Evolutionary conservation across 805 yeast species (phyloP).

Genomic region (Zygosaccharomyces pseudorouxii): DNA sequence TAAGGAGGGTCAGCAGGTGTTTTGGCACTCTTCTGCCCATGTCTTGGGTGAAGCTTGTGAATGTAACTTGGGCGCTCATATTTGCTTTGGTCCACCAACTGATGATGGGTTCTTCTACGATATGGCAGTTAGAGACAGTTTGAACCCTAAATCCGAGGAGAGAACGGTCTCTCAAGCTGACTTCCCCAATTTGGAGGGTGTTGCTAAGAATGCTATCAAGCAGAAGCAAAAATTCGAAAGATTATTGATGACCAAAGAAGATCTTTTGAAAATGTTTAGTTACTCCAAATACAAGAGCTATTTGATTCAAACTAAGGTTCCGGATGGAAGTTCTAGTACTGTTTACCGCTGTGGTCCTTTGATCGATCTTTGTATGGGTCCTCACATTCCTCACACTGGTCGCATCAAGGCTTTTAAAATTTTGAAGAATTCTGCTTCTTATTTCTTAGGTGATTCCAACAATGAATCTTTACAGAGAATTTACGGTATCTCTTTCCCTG

Average conservation of each 20-base stretch:
- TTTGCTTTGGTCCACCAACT: conserved; percentile 94
- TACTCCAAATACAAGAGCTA: conserved; percentile 95
- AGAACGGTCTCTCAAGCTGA: conserved; percentile 75
- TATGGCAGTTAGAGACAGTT: conserved; percentile 58
- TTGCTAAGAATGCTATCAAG: conserved; percentile 84
- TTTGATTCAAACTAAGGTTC: conserved; percentile 80
- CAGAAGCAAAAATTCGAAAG: conserved; percentile 95
- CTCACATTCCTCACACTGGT: conserved; percentile 97
- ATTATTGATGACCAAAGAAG: conserved; percentile 86
- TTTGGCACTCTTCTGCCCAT: conserved; percentile 99
- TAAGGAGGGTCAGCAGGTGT: conserved; percentile 91
- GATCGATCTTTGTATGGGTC: conserved; percentile 96
- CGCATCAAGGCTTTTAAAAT: conserved; percentile 91
- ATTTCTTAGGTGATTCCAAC: conserved; percentile 86
- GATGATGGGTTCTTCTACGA: conserved; percentile 97
- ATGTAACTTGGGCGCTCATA: conserved; percentile 91
- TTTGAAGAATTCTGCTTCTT: conserved; percentile 92
- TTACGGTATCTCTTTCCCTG: conserved; percentile 98
- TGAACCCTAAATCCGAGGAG: conserved; percentile 53
- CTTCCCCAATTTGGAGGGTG: conserved; percentile 76
- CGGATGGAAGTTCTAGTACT: conserved; percentile 93
- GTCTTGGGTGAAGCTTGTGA: conserved; percentile 98
- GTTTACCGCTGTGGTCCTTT: conserved; percentile 97
- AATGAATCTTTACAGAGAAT: conserved; percentile 96
- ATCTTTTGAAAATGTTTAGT: conserved; percentile 84